phyloP scores from a whole-genome alignment of 805 yeast genomes.

The Lipomyces mesembrius region DNA sequence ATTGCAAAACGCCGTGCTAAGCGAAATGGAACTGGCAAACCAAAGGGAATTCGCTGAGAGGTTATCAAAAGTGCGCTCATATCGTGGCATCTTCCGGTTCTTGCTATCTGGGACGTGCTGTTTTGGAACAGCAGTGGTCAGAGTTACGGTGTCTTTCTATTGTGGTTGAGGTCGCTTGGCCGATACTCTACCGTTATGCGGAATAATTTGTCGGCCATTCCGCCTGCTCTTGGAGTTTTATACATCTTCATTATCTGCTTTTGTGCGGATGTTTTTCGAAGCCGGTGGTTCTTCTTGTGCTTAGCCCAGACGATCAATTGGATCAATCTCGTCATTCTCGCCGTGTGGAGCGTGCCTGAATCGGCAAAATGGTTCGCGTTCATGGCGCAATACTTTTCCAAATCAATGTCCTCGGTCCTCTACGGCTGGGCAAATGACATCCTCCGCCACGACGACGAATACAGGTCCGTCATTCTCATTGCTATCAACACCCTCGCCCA shows the following conservation, averaged over 20 bases:
- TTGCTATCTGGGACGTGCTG: constrained; percentile 48
- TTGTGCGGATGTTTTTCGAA: constrained; percentile 56
- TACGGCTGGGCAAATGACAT: constrained; percentile 66
- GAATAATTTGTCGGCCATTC: constrained; percentile 57
- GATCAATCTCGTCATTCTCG: constrained; percentile 56
- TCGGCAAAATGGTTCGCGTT: constrained; percentile 65
- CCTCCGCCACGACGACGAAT: constrained; percentile 58
- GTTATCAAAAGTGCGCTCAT: constrained; percentile 54
- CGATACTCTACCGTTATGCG: constrained; percentile 52
- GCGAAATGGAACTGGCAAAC: constrained; percentile 45
- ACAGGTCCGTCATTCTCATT: constrained; percentile 57
- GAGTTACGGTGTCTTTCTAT: constrained; percentile 59
- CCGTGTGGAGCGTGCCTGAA: constrained; percentile 61
- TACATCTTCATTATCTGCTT: constrained; percentile 42
- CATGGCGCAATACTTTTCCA: constrained; percentile 59
- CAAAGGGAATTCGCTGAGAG: constrained; percentile 42
- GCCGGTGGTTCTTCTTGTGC: constrained; percentile 60
- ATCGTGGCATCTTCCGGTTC: constrained; percentile 53
- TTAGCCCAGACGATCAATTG: constrained; percentile 59
- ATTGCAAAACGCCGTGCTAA: constrained; percentile 54
- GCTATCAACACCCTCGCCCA: constrained; percentile 60
- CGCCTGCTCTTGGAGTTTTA: constrained; percentile 64
- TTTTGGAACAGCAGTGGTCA: constrained; percentile 44
- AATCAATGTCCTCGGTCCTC: constrained; percentile 65
- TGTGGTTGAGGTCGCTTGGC: constrained; percentile 62